Base-by-base conservation (phyloP, 2,329 filamentous ascomycete genomes). In the Cladosporium sp. region DNA sequence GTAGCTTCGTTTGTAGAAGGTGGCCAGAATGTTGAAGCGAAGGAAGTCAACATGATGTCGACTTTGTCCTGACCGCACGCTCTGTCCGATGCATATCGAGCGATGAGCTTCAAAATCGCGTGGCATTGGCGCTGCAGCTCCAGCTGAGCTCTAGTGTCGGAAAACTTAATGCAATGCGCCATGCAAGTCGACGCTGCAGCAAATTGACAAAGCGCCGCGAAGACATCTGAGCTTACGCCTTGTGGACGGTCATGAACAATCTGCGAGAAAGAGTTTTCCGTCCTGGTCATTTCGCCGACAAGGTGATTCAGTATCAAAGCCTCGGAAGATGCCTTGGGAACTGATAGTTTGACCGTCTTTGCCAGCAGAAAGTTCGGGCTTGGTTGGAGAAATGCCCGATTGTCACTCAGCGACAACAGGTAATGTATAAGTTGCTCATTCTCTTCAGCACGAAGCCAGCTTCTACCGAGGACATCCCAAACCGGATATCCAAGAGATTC, bases 351-450 rank as follows among this genome's bases (percentile, higher is more conserved):
- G 5, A 28, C 22, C 22, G 4, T 28, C 22, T 28, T 28, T 7
- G 22, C 22, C 22, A 7, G 42, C 10, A 38, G 13, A 6, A 43
- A 9, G 7, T 32, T 5, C 19, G 38, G 7, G 22, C 11, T 22
- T 11, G 31, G 40, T 31, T 43, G 48, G 14, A 34, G 9, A 13
- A 13, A 43, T 3, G 13, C 14, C 8, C 33, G 31, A n/a, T 28
- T 9, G 1, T 56, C 43, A 13, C 54, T 42, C 34, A 62, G 66
- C 54, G 73, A 70, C 31, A 82, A 72, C 4, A 81, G 64, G 60
- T 81, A 83, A 7, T 71, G 63, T 32, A 76, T 62, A 6, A 82
- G 63, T 4, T 69, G 61, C 13, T 64, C 61, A 52, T 76, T 71
- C 14, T 68, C 64, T 31, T 65, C 57, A 38, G 69, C 68, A 50